These are phyloP conservation scores for Elaeagnus macrophylla DNA, from an alignment of 306 rosid genomes.

Conservation along the genomic window DNA sequence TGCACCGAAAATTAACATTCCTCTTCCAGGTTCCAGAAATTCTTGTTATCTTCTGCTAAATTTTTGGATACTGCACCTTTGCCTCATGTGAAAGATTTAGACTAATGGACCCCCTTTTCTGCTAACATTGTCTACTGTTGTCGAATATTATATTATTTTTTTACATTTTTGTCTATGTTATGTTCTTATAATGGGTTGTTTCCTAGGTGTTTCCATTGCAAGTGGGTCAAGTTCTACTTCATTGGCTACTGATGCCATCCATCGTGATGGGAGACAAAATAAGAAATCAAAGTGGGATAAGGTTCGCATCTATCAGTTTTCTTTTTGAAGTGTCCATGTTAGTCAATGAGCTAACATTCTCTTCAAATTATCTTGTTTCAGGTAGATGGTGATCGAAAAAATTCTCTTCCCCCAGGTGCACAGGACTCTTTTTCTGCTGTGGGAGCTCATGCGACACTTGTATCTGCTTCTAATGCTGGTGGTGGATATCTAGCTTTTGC, in stretches of 20 bases:
- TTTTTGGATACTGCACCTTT: background rate
- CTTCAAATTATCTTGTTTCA: constrained; percentile 26
- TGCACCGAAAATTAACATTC: constrained; percentile 26
- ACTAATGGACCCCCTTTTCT: background rate
- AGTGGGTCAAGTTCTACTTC: constrained; percentile 35
- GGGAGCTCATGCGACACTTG: constrained; percentile 57
- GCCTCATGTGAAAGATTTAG: background rate
- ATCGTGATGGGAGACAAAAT: constrained; percentile 54
- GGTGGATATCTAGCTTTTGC: constrained; percentile 81
- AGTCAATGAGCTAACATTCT: constrained; percentile 12
- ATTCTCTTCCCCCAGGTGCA: constrained; percentile 49
- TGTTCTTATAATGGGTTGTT: constrained; percentile 13
- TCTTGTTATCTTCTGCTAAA: background rate
- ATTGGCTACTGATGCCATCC: constrained; percentile 29
- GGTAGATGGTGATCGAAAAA: constrained; percentile 74
- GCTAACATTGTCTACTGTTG: background rate
- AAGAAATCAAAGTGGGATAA: constrained; percentile 53
- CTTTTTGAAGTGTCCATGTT: background rate
- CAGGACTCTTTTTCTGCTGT: constrained; percentile 51
- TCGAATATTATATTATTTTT: background rate
- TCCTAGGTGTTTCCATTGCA: constrained; percentile 37
- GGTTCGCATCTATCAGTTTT: constrained; percentile 15
- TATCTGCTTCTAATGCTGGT: constrained; percentile 68
- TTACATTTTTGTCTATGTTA: background rate
- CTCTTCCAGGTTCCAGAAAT: constrained; percentile 23